Percentiles rank a stretch among this genome's conserved stretches.
Conservation (phyloP, 2,329 filamentous ascomycete genomes). For the Epicoccum sorghinum region DNA sequence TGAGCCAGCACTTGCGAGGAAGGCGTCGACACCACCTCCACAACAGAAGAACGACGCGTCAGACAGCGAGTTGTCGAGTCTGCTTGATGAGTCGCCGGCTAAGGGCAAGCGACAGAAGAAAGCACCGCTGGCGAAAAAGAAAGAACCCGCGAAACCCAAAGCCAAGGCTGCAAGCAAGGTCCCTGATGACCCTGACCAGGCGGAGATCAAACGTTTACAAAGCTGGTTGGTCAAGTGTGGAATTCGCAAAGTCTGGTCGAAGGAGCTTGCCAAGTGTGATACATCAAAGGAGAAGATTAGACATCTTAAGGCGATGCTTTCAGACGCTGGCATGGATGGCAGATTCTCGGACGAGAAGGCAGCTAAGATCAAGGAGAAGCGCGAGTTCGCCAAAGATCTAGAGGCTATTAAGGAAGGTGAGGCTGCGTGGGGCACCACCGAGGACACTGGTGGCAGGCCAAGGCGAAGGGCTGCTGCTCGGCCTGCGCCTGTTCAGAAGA, state of each 20-base stretch:
- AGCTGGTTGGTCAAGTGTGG: slow-evolving; percentile 88
- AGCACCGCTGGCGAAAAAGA: slow-evolving; percentile 31
- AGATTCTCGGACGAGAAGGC: slow-evolving; percentile 86
- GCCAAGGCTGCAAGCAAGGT: slow-evolving; percentile 49
- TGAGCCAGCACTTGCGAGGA: slow-evolving; percentile 19
- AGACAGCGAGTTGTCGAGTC: slow-evolving; percentile 71
- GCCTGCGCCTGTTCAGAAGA: slow-evolving; percentile 25
- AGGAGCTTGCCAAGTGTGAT: slow-evolving; percentile 75
- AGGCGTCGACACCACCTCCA: slow-evolving; percentile 17
- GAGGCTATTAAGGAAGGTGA: slow-evolving; percentile 85
- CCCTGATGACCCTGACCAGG: slow-evolving; percentile 66
- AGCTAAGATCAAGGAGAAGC: slow-evolving; percentile 81
- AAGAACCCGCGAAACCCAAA: slow-evolving; percentile 41
- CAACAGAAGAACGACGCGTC: slow-evolving; percentile 43
- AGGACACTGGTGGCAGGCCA: slow-evolving; percentile 36
- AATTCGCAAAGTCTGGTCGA: slow-evolving; percentile 87
- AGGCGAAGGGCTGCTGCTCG: slow-evolving; percentile 31
- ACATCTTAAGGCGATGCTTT: slow-evolving; percentile 79
- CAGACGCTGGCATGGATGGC: slow-evolving; percentile 84
- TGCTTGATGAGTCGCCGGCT: slow-evolving; percentile 77
- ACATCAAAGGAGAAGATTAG: slow-evolving; percentile 79
- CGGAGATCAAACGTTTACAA: slow-evolving; percentile 87
- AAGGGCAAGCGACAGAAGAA: slow-evolving; percentile 60
- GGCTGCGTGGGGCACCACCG: slow-evolving; percentile 70
- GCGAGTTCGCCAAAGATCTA: slow-evolving; percentile 83